A percentile compares a stretch with the other conserved stretches of the same genome.
These are phyloP conservation scores for Sporothrix pallida DNA, from an alignment of 2,329 filamentous ascomycete species.

Conservation along the genomic window DNA sequence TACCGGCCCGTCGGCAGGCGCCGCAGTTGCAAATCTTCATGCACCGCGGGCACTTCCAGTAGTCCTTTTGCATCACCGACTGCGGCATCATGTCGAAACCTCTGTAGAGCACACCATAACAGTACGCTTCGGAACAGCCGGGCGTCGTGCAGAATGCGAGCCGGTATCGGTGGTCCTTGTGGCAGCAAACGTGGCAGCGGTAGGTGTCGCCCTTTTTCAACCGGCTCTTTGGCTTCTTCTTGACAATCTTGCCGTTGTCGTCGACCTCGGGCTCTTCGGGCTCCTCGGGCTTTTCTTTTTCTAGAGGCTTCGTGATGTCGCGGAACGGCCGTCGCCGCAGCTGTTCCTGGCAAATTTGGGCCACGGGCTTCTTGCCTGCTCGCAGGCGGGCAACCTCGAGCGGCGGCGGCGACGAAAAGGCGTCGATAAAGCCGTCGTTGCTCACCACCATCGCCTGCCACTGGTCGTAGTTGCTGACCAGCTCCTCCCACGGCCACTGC, in stretches of 20 bases:
- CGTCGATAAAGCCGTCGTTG: slow-evolving; percentile 70
- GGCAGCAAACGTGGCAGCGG: slow-evolving; percentile 81
- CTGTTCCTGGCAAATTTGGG: slow-evolving; percentile 93
- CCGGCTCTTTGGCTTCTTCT: slow-evolving; percentile 67
- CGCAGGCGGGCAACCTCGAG: slow-evolving; percentile 72
- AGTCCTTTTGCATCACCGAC: slow-evolving; percentile 75
- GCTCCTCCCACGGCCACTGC: slow-evolving; percentile 84
- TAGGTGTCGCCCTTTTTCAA: slow-evolving; percentile 62
- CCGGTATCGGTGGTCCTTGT: slow-evolving; percentile 82
- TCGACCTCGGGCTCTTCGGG: slow-evolving; percentile 62
- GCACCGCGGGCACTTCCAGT: slow-evolving; percentile 91
- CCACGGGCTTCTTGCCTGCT: slow-evolving; percentile 76
- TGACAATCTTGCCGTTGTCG: slow-evolving; percentile 65
- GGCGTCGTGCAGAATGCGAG: slow-evolving; percentile 76
- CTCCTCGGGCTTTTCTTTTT: slow-evolving; percentile 57
- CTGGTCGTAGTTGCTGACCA: slow-evolving; percentile 76
- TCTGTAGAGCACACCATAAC: slow-evolving; percentile 90
- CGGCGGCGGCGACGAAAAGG: slow-evolving; percentile 69
- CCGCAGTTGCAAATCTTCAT: slow-evolving; percentile 85
- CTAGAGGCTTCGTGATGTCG: slow-evolving; percentile 71
- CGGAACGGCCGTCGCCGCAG: slow-evolving; percentile 79
- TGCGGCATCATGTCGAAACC: slow-evolving; percentile 91
- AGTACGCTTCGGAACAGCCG: slow-evolving; percentile 78
- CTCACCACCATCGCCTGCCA: slow-evolving; percentile 82
- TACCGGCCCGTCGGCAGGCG: slow-evolving; percentile 69